A percentile compares a stretch with the other conserved stretches of the same genome.
Evolutionary conservation across 352 stramenopile genomes (phyloP).

Genomic region (Pseudoperonospora humuli): DNA sequence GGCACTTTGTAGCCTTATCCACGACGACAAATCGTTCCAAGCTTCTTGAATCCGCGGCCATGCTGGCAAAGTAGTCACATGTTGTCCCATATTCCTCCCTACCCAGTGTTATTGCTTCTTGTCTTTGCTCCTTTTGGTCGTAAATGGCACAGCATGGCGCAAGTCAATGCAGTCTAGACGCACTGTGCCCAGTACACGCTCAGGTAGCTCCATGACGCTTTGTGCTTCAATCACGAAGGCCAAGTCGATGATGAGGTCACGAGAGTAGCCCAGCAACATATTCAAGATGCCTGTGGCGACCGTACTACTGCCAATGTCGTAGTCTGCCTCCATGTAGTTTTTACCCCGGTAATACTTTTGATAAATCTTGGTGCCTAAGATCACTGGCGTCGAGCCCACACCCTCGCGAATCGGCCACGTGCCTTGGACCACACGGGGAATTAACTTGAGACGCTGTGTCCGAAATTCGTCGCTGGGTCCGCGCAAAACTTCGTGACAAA

Average conservation of each 20-base stretch:
- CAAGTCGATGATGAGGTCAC: conserved; percentile 72
- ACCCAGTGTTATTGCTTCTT: conserved; percentile 16
- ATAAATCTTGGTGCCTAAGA: conserved; percentile 86
- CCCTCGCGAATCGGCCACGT: conserved; percentile 85
- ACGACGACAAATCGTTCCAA: no score
- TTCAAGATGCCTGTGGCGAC: conserved; percentile 65
- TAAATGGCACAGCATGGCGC: conserved; percentile 40
- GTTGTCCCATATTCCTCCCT: no score
- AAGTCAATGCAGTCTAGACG: conserved; percentile 61
- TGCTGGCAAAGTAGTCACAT: not conserved
- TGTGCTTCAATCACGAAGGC: conserved; percentile 78
- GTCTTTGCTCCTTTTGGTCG: conserved; percentile 22
- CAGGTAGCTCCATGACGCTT: conserved; percentile 58
- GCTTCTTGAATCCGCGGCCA: no score
- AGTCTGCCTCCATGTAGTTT: conserved; percentile 70
- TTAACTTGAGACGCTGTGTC: conserved; percentile 84
- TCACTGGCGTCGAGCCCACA: conserved; percentile 83
- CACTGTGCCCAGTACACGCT: conserved; percentile 64
- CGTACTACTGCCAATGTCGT: conserved; percentile 70
- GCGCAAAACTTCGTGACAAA: conserved; percentile 59
- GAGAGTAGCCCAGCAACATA: conserved; percentile 56
- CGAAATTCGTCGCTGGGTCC: conserved; percentile 57
- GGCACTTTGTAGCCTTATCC: no score
- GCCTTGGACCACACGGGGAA: conserved; percentile 84
- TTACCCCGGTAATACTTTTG: conserved; percentile 65